Base-by-base conservation (phyloP, 179 eudicot species). In the Spinacia oleracea region DNA sequence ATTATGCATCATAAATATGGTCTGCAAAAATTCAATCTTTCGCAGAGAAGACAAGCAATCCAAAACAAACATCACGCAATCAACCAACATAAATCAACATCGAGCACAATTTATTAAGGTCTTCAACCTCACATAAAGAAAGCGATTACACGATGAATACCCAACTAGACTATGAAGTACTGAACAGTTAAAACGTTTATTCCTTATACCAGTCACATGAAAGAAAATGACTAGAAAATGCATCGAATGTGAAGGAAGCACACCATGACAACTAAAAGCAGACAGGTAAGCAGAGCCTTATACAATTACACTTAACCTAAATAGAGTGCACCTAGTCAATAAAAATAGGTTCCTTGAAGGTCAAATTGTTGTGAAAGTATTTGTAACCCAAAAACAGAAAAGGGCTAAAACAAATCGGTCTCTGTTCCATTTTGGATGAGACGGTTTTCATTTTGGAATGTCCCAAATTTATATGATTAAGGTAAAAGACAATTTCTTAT, bases 1-100 rank as follows among this genome's bases (percentile, higher is more conserved):
- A 25, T 58, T 40, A 79, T 65, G 70, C 38, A 75, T 56, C 21
- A 53, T 27, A 50, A 12, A 75, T 45, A 32, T 38, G 50, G 31
- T 68, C 25, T 14, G 48, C 23, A 55, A 71, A 20, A 35, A 20
- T 70, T 66, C 62, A n/a, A 4, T 40, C 45, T 16, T 46, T 65
- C 10, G 65, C 45, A 64, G 27, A 48, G 62, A 15, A 43, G 42
- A 73, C 62, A 23, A 43, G 16, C 53, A 55, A 56, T 31, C 42
- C 43, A n/a, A 63, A 12, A 67, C 6, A 31, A 27, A 53, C 50
- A 73, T 32, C 48, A 46, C 67, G 6, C 45, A 27, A 38, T 32
- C 40, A 42, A 34, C 8, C 34, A 67, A 12, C 35, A 34, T n/a
- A 34, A 76, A 31, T 65, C 59, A 35, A 5, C 51, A 77, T 34